phyloP scores from a whole-genome alignment of 495 filamentous ascomycete species.

The Hypoxylon crocopeplum region DNA sequence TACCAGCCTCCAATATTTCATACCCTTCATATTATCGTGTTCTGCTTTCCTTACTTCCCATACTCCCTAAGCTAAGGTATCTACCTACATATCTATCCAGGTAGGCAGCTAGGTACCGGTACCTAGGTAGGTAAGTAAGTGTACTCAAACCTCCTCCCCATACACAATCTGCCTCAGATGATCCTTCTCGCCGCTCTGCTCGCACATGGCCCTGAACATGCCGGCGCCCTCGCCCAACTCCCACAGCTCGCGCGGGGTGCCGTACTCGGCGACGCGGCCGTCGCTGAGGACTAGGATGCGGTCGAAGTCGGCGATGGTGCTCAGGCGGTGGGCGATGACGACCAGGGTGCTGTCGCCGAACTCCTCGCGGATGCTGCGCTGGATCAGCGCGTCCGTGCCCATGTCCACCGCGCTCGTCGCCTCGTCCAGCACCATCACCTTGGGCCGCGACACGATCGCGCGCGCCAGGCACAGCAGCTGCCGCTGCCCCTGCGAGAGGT shows the following conservation, averaged over 20 bases:
- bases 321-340: slow-evolving; percentile 88
- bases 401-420: slow-evolving; percentile 90
- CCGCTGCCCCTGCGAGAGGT: slow-evolving; percentile 85
- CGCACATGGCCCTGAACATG: slow-evolving; percentile 74
- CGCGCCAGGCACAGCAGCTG: slow-evolving; percentile 89
- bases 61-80: too few species aligned
- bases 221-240: slow-evolving; percentile 53
- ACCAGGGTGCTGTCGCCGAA: slow-evolving; percentile 78
- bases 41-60: too few species aligned
- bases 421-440: slow-evolving; percentile 90
- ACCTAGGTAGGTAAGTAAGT: background rate
- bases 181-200: slow-evolving; percentile 74
- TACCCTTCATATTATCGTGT: too few species aligned
- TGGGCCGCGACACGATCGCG: slow-evolving; percentile 79
- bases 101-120: too few species aligned
- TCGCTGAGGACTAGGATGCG: slow-evolving; percentile 82
- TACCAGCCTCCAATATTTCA: too few species aligned
- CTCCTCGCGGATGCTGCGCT: slow-evolving; percentile 80
- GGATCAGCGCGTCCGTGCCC: slow-evolving; percentile 82
- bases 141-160: slow-evolving; percentile 33
- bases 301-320: slow-evolving; percentile 88
- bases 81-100: too few species aligned
- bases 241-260: slow-evolving; percentile 72
- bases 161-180: slow-evolving; percentile 63
- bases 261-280: slow-evolving; percentile 76